Evolutionary conservation across 768 basidiomycete species (phyloP), one percentile per base, ranked within the genome.

Genomic region (Tricholoma bakamatsutake): DNA sequence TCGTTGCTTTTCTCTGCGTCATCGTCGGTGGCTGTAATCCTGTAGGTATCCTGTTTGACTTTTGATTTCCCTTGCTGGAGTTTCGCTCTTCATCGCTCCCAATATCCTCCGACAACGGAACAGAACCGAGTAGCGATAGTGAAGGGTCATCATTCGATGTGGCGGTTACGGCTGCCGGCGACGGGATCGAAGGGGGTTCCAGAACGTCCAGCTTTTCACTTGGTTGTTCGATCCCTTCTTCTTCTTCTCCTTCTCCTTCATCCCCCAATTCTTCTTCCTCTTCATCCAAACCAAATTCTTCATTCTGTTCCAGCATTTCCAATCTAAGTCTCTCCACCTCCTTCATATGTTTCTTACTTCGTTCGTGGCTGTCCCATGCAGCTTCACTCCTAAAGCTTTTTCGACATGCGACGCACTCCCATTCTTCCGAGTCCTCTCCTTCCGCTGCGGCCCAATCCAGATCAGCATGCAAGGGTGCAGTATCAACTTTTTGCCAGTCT

Each of bases 291-390:
- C 67, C 72, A 18, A 97, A 67, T 58, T 79, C 81, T 50, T 82
- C 80, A 56, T 90, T 79, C 62, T 98, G 92, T 54, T 74, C 71
- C 60, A 75, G 66, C 90, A 99, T 97, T 63, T 90, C 81, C 62
- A 76, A 76, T 67, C 81, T 83, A 56, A 99, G 65, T 60, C 75
- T 76, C 64, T 91, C 90, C 11, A 98, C 83, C 59, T 93, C 90
- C 69, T 88, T 91, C 66, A 90, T 66, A 64, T 99, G 97, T 69
- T 93, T 97, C 71, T 89, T 89, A 69, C 94, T 97, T 60, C 94
- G 78, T 69, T 98, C 97, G 60, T 98, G 97, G 67, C 93, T 98
- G 62, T 86, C 78, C 95, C 95, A 99, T 4, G 93, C 91, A 0
- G 92, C 90, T 62, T 98, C 94, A 60, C 87, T 93, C 64, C 87